Percentiles rank a stretch among this genome's conserved stretches.
Conservation (phyloP, 805 yeast species). For the Starmerella asiatica region DNA sequence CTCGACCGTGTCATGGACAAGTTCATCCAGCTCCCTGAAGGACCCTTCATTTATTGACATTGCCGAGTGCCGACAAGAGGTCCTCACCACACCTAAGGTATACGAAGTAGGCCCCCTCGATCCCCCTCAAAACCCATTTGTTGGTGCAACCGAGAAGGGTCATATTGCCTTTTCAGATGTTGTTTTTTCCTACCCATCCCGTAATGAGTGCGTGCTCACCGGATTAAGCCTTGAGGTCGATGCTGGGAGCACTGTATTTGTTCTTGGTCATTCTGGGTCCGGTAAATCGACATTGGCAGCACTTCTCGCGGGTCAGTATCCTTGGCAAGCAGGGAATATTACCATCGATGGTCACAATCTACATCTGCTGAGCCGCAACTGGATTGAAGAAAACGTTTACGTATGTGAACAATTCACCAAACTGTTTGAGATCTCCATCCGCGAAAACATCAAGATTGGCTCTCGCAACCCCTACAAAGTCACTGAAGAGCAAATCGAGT, state of each 20-base stretch:
- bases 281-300: conserved; percentile 79
- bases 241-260: conserved; percentile 38
- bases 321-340: conserved; percentile 40
- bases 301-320: conserved; percentile 49
- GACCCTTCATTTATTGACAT: not conserved
- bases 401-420: conserved; percentile 60
- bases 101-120: not conserved
- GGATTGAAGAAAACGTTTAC: conserved; percentile 52
- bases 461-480: conserved; percentile 19
- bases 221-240: conserved; percentile 36
- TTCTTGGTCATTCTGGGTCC: conserved; percentile 82
- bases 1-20: not conserved
- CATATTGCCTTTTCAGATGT: conserved; percentile 16
- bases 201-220: conserved; percentile 39
- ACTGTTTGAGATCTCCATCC: conserved; percentile 50
- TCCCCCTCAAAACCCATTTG: not conserved
- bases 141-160: not conserved
- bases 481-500: conserved; percentile 25
- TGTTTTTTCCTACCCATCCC: conserved; percentile 47
- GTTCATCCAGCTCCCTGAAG: too few species aligned
- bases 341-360: conserved; percentile 43
- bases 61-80: not conserved
- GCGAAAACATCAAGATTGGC: conserved; percentile 51
- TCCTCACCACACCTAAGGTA: not conserved
- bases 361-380: conserved; percentile 31